Percentiles rank a stretch among this genome's conserved stretches.
These are phyloP conservation scores for Malania oleifera DNA, from an alignment of 164 flowering plant species.

Conservation along the genomic window DNA sequence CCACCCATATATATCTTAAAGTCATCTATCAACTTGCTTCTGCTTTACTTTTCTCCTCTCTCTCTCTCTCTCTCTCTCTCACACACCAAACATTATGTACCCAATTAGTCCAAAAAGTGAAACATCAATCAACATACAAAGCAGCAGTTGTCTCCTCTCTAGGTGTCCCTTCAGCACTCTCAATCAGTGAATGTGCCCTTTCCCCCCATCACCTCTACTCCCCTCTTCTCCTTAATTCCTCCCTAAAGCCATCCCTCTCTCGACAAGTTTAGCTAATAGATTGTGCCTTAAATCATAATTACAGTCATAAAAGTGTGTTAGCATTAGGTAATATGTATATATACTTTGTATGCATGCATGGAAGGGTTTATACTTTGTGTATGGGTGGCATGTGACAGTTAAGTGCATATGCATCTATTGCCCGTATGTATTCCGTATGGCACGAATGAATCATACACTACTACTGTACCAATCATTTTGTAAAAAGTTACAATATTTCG, in stretches of 20 bases:
- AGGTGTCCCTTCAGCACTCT: conserved; percentile 6
- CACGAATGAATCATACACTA: too few relatives aligned
- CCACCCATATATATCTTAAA: neutral
- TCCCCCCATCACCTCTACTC: conserved; percentile 2
- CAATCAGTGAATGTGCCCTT: conserved; percentile 19
- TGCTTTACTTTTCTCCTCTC: conserved; percentile 11
- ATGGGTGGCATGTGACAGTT: too few relatives aligned
- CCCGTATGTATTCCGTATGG: too few relatives aligned
- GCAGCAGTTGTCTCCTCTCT: conserved; percentile 11
- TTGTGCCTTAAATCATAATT: too few relatives aligned
- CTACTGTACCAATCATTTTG: too few relatives aligned
- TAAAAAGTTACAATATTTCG: too few relatives aligned
- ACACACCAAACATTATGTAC: neutral
- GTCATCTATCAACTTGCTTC: conserved; percentile 19
- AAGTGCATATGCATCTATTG: too few relatives aligned
- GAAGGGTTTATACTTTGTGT: too few relatives aligned
- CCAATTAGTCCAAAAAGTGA: neutral
- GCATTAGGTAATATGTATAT: too few relatives aligned
- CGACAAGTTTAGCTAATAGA: neutral
- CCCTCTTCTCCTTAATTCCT: conserved; percentile 1
- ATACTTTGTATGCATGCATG: too few relatives aligned
- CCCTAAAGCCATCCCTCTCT: neutral
- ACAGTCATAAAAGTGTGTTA: too few relatives aligned
- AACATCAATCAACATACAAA: conserved; percentile 6
- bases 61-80: neutral